These are phyloP conservation scores for Aspergillus versicolor DNA, from an alignment of 2,329 filamentous ascomycete genomes.

Conservation along the genomic window DNA sequence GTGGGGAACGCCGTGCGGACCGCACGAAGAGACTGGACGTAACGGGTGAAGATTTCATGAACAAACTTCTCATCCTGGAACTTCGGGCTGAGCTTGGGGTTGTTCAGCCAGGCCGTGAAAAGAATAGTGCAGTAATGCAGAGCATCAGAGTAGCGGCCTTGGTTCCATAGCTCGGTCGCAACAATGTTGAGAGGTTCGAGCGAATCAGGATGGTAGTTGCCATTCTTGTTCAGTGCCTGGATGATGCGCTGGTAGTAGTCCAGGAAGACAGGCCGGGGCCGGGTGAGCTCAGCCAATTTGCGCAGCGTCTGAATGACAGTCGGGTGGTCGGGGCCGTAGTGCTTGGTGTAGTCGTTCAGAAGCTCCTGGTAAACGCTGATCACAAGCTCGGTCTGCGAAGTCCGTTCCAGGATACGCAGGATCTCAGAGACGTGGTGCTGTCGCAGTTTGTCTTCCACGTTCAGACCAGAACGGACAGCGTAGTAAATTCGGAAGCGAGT, in stretches of 20 bases:
- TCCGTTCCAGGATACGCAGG: conserved; percentile 30
- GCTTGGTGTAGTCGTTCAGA: conserved; percentile 36
- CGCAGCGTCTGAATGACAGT: conserved; percentile 38
- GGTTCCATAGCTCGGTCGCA: conserved; percentile 39
- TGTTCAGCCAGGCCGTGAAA: conserved; percentile 36
- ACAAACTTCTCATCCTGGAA: conserved; percentile 36
- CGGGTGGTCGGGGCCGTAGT: conserved; percentile 35
- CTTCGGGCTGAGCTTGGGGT: conserved; percentile 34
- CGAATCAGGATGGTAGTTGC: conserved; percentile 36
- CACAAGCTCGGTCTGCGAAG: conserved; percentile 34
- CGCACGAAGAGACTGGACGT: conserved; percentile 37
- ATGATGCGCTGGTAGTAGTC: conserved; percentile 43
- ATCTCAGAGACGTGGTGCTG: conserved; percentile 29
- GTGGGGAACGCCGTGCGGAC: conserved; percentile 29
- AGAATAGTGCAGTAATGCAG: conserved; percentile 34
- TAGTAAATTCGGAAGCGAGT: conserved; percentile 37
- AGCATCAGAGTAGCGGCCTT: conserved; percentile 39
- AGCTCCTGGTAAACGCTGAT: conserved; percentile 41
- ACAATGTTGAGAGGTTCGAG: conserved; percentile 40
- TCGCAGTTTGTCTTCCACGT: conserved; percentile 31
- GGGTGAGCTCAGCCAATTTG: conserved; percentile 37
- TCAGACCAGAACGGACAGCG: conserved; percentile 28
- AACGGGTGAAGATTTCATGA: conserved; percentile 33
- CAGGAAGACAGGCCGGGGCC: conserved; percentile 36
- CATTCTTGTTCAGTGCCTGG: conserved; percentile 38